Evolutionary conservation across 2,329 filamentous ascomycete genomes (phyloP).

Genomic region (Exserohilum turcica): DNA sequence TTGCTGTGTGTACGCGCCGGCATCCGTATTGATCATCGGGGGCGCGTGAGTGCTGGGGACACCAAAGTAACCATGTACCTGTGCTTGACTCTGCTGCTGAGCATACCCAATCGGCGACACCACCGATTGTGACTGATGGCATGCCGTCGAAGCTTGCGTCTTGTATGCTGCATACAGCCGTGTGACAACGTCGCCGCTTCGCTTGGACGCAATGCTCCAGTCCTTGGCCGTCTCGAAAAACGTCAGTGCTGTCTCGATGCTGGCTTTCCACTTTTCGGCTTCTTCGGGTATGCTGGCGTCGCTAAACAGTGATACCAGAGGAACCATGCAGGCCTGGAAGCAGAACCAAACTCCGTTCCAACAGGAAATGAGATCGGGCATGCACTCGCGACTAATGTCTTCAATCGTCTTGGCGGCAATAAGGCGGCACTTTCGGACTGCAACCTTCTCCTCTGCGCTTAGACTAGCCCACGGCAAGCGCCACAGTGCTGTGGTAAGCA

Average conservation of each 20-base stretch:
- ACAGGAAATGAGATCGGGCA: constrained; percentile 74
- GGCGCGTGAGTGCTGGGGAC: constrained; percentile 17
- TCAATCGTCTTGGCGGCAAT: constrained; percentile 73
- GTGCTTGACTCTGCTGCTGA: constrained; percentile 9
- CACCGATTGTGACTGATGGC: constrained; percentile 17
- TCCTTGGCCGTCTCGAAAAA: constrained; percentile 52
- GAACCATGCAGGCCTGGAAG: constrained; percentile 80
- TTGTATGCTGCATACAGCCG: constrained; percentile 51
- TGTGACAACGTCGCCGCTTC: constrained; percentile 50
- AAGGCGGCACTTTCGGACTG: constrained; percentile 70
- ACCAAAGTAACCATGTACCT: constrained; percentile 21
- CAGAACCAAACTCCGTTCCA: constrained; percentile 85
- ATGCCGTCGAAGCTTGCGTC: constrained; percentile 27
- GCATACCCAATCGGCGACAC: constrained; percentile 16
- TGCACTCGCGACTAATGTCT: constrained; percentile 72
- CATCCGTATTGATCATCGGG: constrained; percentile 22
- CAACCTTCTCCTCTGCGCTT: constrained; percentile 67
- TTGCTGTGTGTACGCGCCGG: constrained; percentile 6
- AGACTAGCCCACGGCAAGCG: constrained; percentile 57
- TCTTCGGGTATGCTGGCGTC: constrained; percentile 56
- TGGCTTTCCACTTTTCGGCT: constrained; percentile 48
- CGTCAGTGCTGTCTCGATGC: constrained; percentile 49
- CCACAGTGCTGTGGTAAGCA: constrained; percentile 67
- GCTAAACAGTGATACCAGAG: constrained; percentile 75
- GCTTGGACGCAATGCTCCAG: constrained; percentile 53